Evolutionary conservation across 148 eudicot genomes (phyloP).

Genomic region (Spergularia marina): DNA sequence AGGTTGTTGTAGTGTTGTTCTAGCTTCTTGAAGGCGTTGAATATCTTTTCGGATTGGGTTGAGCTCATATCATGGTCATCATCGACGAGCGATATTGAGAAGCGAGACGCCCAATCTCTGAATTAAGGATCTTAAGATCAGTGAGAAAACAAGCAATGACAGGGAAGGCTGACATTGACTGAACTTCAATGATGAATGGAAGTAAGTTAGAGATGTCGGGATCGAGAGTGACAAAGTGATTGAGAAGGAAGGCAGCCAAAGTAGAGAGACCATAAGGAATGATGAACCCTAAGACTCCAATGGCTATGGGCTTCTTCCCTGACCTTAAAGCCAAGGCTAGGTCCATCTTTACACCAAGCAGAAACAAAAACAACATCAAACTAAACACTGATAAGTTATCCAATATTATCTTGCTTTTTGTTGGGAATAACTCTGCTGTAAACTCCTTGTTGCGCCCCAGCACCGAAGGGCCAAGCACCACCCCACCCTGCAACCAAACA

Average conservation of each 20-base stretch:
- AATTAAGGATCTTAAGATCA: conserved; percentile 48
- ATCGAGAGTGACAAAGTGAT: conserved; percentile 26
- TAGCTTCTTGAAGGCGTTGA: conserved; percentile 45
- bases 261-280: conserved; percentile 33
- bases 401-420: conserved; percentile 26
- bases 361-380: conserved; percentile 41
- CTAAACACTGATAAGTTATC: conserved; percentile 43
- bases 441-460: conserved; percentile 34
- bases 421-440: conserved; percentile 31
- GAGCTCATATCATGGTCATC: too few relatives aligned
- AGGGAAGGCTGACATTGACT: conserved; percentile 44
- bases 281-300: conserved; percentile 38
- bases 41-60: conserved; percentile 46
- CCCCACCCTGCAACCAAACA: conserved; percentile 38
- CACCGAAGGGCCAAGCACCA: conserved; percentile 44
- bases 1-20: conserved; percentile 35
- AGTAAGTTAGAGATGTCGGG: conserved; percentile 23
- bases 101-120: conserved; percentile 46
- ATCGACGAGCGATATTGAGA: too few relatives aligned
- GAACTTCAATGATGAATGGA: conserved; percentile 30
- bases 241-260: conserved; percentile 29
- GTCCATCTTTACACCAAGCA: conserved; percentile 47
- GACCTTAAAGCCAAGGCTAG: conserved; percentile 31
- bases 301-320: conserved; percentile 44
- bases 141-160: conserved; percentile 42